phyloP scores from a whole-genome alignment of 768 basidiomycete species.

The Amanita rubescens region DNA sequence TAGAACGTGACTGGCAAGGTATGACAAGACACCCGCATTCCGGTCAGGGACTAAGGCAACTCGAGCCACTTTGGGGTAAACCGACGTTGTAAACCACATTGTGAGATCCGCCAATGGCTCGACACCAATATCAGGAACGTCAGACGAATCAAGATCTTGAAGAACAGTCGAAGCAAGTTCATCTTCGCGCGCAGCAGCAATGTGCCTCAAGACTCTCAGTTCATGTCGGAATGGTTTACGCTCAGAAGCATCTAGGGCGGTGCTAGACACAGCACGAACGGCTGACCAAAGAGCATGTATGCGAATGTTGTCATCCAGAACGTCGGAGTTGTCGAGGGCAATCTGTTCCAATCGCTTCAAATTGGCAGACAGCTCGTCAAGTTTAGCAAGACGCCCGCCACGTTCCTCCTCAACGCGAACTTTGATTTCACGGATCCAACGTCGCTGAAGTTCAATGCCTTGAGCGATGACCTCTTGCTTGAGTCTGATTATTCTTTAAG shows the following conservation, averaged over 20 bases:
- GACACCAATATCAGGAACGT: constrained; percentile 72
- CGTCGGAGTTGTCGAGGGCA: constrained; percentile 82
- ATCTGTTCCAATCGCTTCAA: constrained; percentile 88
- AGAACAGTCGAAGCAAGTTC: constrained; percentile 57
- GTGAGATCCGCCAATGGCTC: constrained; percentile 87
- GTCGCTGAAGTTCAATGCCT: constrained; percentile 93
- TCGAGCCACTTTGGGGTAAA: constrained; percentile 75
- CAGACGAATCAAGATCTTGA: constrained; percentile 60
- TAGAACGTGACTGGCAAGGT: constrained; percentile 73
- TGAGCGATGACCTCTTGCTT: constrained; percentile 94
- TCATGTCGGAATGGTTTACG: constrained; percentile 87
- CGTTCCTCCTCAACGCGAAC: constrained; percentile 94
- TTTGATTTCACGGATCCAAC: constrained; percentile 96
- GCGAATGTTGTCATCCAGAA: constrained; percentile 91
- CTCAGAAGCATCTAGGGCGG: constrained; percentile 54
- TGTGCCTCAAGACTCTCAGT: constrained; percentile 72
- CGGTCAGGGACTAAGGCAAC: constrained; percentile 93
- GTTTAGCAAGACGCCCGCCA: constrained; percentile 88
- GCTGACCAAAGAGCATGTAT: constrained; percentile 92
- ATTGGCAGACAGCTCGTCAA: constrained; percentile 86
- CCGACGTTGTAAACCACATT: constrained; percentile 82
- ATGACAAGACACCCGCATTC: constrained; percentile 82
- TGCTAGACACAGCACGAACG: constrained; percentile 67
- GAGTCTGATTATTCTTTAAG: constrained; percentile 41
- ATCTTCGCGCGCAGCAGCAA: constrained; percentile 66